These are phyloP conservation scores for Lathyrus sativus DNA, from an alignment of 306 rosid genomes.

Conservation along the genomic window DNA sequence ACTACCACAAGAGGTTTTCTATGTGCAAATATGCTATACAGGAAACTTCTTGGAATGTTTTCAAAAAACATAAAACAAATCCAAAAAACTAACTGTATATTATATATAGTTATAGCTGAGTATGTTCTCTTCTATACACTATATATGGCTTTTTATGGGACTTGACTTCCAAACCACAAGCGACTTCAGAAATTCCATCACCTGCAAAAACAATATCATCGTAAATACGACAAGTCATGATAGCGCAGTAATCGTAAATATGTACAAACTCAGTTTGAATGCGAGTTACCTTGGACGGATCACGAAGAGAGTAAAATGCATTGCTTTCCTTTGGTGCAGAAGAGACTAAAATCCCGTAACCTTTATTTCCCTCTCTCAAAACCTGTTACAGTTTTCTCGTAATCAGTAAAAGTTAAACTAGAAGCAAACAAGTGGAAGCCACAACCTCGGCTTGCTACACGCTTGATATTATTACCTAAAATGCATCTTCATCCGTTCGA, in stretches of 20 bases:
- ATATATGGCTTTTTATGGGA: conserved; percentile 52
- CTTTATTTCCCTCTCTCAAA: conserved; percentile 66
- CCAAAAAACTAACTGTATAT: conserved; percentile 36
- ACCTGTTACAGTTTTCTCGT: conserved; percentile 54
- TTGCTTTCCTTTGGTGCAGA: conserved; percentile 78
- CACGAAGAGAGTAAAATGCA: conserved; percentile 80
- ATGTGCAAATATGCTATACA: conserved; percentile 44
- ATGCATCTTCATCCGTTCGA: conserved; percentile 94
- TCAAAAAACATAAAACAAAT: conserved; percentile 40
- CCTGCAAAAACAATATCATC: conserved; percentile 49
- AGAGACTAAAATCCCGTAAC: conserved; percentile 88
- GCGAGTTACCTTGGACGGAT: conserved; percentile 78
- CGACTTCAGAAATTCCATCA: conserved; percentile 87
- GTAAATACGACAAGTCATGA: conserved; percentile 1
- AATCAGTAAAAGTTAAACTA: conserved; percentile 3
- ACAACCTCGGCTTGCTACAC: not conserved
- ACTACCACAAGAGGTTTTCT: conserved; percentile 41
- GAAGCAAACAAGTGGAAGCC: not conserved
- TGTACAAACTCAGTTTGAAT: not conserved
- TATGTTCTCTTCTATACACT: conserved; percentile 48
- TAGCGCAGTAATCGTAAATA: too few species aligned
- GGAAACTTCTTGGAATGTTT: conserved; percentile 47
- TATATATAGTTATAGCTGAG: conserved; percentile 45
- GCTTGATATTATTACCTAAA: conserved; percentile 60
- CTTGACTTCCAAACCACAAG: conserved; percentile 74